phyloP scores from a whole-genome alignment of 306 rosid species.

The Quercus agrifolia region DNA sequence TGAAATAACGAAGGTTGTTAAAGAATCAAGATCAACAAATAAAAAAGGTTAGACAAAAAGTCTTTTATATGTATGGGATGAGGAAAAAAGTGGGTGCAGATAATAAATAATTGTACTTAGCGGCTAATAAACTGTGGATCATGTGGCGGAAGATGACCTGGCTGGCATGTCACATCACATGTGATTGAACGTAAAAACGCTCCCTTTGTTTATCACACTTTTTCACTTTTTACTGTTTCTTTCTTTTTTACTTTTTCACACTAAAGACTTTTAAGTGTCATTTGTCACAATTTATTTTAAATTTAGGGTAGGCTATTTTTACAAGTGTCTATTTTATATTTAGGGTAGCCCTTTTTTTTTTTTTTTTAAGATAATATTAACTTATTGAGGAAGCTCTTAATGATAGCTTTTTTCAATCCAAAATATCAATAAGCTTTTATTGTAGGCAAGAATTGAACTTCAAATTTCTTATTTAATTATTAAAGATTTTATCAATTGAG shows the following conservation, averaged over 20 bases:
- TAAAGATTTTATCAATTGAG: too few species aligned
- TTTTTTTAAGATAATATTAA: too few species aligned
- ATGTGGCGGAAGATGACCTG: neutral
- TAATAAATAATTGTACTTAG: neutral
- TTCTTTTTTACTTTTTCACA: neutral
- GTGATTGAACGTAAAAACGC: neutral
- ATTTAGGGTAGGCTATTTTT: too few species aligned
- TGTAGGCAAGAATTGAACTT: accelerated
- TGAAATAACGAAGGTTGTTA: too few species aligned
- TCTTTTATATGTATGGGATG: neutral
- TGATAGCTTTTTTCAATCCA: too few species aligned
- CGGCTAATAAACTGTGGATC: neutral
- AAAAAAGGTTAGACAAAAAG: too few species aligned
- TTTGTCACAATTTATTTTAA: too few species aligned
- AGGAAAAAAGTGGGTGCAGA: neutral
- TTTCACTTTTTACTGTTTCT: neutral
- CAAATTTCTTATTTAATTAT: too few species aligned
- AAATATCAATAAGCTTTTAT: accelerated
- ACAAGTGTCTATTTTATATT: too few species aligned
- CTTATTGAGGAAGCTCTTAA: accelerated
- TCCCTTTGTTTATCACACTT: neutral
- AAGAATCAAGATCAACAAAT: too few species aligned
- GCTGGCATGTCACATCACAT: neutral
- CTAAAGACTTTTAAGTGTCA: too few species aligned
- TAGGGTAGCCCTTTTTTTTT: too few species aligned